Conservation (phyloP, 129 eudicot genomes). For the Artemisia argyi region DNA sequence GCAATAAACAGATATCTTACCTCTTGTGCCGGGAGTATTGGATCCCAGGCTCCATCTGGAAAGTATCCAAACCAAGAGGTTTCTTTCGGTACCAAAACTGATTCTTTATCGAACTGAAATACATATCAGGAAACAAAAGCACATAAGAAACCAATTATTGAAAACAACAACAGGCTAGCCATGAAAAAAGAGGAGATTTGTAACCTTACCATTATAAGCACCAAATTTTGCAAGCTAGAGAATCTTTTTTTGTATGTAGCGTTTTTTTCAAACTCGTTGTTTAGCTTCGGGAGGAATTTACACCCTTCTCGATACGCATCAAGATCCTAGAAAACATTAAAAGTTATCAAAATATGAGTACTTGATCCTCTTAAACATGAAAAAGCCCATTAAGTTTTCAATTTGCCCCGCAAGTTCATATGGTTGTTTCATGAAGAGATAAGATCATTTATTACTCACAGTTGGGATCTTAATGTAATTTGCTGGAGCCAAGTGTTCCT, state of each 20-base stretch:
- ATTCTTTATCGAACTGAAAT: slow-evolving; percentile 61
- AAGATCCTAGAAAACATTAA: slow-evolving; percentile 45
- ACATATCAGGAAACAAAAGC: slow-evolving; percentile 11
- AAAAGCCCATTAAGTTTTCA: slow-evolving; percentile 1
- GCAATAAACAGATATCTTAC: slow-evolving; percentile 29
- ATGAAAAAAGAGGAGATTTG: neutral
- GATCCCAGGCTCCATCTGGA: slow-evolving; percentile 68
- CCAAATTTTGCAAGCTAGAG: slow-evolving; percentile 73
- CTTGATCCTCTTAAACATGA: slow-evolving; percentile 3
- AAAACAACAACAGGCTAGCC: neutral
- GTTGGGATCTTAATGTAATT: slow-evolving; percentile 79
- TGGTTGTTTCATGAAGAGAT: neutral
- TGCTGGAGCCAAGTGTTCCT: slow-evolving; percentile 84
- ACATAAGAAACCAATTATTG: neutral
- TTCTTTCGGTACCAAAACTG: slow-evolving; percentile 69
- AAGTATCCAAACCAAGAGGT: slow-evolving; percentile 81
- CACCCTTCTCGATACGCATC: slow-evolving; percentile 58
- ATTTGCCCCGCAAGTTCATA: slow-evolving; percentile 18
- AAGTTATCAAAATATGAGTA: neutral
- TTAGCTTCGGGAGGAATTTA: slow-evolving; percentile 70
- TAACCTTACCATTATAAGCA: slow-evolving; percentile 76
- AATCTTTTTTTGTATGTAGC: slow-evolving; percentile 71
- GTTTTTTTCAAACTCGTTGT: slow-evolving; percentile 60
- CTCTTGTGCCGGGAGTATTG: slow-evolving; percentile 67
- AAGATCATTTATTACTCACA: slow-evolving; percentile 49